Percentiles rank a stretch among this genome's conserved stretches.
These are phyloP conservation scores for Nyctanthes arbortristis DNA, from an alignment of 257 asterid genomes.

Conservation along the genomic window DNA sequence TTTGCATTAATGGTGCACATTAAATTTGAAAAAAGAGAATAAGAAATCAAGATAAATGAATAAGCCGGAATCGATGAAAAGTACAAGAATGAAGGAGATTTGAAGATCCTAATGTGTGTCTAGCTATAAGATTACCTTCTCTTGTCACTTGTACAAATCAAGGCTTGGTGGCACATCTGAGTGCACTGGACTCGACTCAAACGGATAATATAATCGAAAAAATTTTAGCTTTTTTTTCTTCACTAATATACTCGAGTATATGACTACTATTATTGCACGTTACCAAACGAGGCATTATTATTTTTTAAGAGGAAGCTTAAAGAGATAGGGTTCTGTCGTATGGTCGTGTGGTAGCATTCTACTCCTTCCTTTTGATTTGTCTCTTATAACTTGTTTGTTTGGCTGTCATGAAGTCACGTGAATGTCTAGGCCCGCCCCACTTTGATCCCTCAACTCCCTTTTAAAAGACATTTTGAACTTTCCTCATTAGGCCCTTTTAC, in stretches of 20 bases:
- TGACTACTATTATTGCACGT: neutral
- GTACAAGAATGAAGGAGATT: too few relatives aligned
- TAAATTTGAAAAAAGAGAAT: too few relatives aligned
- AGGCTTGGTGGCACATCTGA: too few relatives aligned
- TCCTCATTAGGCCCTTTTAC: conserved; percentile 36
- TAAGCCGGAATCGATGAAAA: too few relatives aligned
- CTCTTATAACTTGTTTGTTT: conserved; percentile 53
- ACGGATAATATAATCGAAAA: neutral
- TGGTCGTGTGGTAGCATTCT: conserved; percentile 89
- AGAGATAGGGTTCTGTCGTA: conserved; percentile 64
- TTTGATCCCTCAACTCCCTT: conserved; percentile 21
- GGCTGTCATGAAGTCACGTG: conserved; percentile 65
- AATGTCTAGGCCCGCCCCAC: conserved; percentile 28
- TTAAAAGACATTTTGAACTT: conserved; percentile 30
- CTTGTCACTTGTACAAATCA: too few relatives aligned
- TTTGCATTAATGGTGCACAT: too few relatives aligned
- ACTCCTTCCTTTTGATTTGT: conserved; percentile 56
- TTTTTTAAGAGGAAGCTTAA: conserved; percentile 19
- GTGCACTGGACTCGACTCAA: neutral
- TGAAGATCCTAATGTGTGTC: too few relatives aligned
- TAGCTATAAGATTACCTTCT: too few relatives aligned
- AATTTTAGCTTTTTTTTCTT: neutral
- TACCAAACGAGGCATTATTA: neutral
- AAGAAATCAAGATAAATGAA: too few relatives aligned
- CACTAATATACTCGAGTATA: neutral